Conservation (phyloP, 2,329 filamentous ascomycete species). For the Xylariales sp. region DNA sequence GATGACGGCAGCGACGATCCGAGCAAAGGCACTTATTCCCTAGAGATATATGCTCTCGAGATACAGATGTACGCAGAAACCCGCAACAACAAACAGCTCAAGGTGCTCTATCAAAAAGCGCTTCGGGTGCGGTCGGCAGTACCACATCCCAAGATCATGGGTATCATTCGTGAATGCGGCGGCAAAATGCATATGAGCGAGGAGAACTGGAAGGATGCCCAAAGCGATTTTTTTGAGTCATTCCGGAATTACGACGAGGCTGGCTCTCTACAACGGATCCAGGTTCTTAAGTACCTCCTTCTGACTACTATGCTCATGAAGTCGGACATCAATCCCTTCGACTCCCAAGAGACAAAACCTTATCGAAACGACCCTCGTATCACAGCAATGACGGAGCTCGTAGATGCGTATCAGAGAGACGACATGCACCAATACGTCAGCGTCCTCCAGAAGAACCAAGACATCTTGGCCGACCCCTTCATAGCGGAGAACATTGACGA, state of each 20-base stretch:
- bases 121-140: constrained; percentile 95
- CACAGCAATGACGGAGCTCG: constrained; percentile 95
- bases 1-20: constrained; percentile 90
- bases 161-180: constrained; percentile 97
- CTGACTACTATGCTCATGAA: constrained; percentile 99
- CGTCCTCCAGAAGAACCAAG: constrained; percentile 86
- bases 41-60: constrained; percentile 96
- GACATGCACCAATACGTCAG: constrained; percentile 93
- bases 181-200: constrained; percentile 99
- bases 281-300: constrained; percentile 96
- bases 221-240: constrained; percentile 98
- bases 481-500: constrained; percentile 99
- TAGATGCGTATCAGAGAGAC: constrained; percentile 95
- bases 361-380: constrained; percentile 97
- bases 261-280: constrained; percentile 93
- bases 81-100: constrained; percentile 96
- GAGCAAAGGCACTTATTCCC: constrained; percentile 93
- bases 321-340: constrained; percentile 98
- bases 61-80: constrained; percentile 99
- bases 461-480: constrained; percentile 90
- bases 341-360: constrained; percentile 98
- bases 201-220: constrained; percentile 98
- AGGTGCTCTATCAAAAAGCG: constrained; percentile 90
- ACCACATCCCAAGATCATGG: constrained; percentile 98
- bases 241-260: constrained; percentile 99